Evolutionary conservation across 306 rosid species (phyloP).

Genomic region (Quercus dentata): DNA sequence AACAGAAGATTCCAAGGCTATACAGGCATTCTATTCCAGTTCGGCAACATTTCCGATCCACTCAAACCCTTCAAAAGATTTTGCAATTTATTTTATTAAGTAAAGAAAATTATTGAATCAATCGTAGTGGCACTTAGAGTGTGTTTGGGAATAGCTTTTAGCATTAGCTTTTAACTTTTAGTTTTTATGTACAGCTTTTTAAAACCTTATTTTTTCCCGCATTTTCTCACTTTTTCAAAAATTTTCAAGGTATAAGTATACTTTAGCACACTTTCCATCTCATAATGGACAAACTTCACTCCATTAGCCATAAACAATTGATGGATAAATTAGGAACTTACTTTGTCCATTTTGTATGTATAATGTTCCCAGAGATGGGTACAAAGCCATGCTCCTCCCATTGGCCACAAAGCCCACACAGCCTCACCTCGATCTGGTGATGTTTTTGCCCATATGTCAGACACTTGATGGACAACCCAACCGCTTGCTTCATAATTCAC

Average conservation of each 20-base stretch:
- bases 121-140: too few relatives aligned
- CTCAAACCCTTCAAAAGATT: neutral
- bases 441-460: conserved; percentile 90
- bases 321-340: conserved; percentile 33
- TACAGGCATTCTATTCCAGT: neutral
- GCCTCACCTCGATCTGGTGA: conserved; percentile 90
- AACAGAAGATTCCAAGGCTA: neutral
- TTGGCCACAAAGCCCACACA: conserved; percentile 95
- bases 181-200: too few relatives aligned
- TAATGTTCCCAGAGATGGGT: conserved; percentile 97
- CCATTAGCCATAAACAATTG: neutral
- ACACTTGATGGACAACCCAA: conserved; percentile 95
- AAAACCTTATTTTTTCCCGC: too few relatives aligned
- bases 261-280: neutral
- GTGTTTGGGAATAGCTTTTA: too few relatives aligned
- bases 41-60: neutral
- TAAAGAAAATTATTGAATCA: too few relatives aligned
- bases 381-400: conserved; percentile 98
- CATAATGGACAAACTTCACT: neutral
- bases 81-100: too few relatives aligned
- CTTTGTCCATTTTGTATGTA: conserved; percentile 78
- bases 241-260: too few relatives aligned
- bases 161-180: too few relatives aligned
- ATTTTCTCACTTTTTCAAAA: too few relatives aligned
- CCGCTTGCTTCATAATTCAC: conserved; percentile 86